Evolutionary conservation across 345 rosid genomes (phyloP), one percentile per base, ranked within the genome.

Genomic region (Trapa incisa): DNA sequence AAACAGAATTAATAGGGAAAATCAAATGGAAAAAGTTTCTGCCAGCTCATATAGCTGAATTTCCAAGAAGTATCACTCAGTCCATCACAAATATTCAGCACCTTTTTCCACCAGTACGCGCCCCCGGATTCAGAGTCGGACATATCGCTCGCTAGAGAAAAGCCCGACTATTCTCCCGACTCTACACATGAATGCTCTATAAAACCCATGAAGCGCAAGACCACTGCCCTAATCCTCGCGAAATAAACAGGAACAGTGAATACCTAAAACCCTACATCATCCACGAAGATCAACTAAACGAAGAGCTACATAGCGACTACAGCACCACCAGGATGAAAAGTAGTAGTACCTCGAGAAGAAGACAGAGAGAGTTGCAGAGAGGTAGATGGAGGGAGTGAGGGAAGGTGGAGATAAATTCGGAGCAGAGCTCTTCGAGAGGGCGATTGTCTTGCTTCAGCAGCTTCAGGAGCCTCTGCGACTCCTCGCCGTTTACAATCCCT

Each of bases 401-500:
- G 80, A 92, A 73, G 15, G 74, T 76, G 57, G 91, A 79, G 76
- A 65, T 74, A 81, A 86, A 87, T 71, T 89, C 90, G 65, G 90
- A 45, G 12, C 79, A 54, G 61, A 82, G 75, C 57, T 84, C 89
- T 33, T 77, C 84, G 61, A 89, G 70, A 1, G 89, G 79, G 35
- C 77, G 80, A 48, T 81, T 78, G 67, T 85, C 94, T 53, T 79
- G 78, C 68, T 82, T 81, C 65, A 89, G 80, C 29, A 86, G 68
- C 65, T 81, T 57, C 64, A 76, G 65, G 14, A 87, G 39, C 69
- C 66, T 13, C 72, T 72, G 76, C 65, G 86, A 80, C 74, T 92
- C 96, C 39, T 87, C 89, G 6, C 50, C 65, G 68, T 70, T 68
- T n/a, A 47, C 68, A 29, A 73, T 73, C 65, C 65, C 71, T 37